Percentiles rank a stretch among this genome's conserved stretches.
Evolutionary conservation across 129 eudicot species (phyloP).

Genomic region (sunflower (Helianthus annuus)): DNA sequence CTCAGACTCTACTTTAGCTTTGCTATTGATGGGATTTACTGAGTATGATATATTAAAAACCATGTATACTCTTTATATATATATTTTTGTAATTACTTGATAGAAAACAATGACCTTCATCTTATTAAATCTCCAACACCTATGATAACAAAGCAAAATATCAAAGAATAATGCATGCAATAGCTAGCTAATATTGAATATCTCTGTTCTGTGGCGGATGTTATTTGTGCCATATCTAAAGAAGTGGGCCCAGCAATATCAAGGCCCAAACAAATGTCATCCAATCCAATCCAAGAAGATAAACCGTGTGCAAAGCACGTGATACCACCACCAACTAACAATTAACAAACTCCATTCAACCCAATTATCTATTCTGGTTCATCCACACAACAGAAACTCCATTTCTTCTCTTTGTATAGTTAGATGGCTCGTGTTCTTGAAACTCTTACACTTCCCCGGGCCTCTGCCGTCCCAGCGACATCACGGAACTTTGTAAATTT

Average conservation of each 20-base stretch:
- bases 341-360: not conserved
- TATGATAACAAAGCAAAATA: no score
- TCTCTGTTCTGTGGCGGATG: constrained; percentile 1
- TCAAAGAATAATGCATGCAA: not conserved
- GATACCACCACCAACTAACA: constrained; percentile 2
- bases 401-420: not conserved
- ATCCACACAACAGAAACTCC: constrained; percentile 14
- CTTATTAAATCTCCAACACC: no score
- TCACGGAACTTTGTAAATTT: constrained; percentile 35
- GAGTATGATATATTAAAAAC: no score
- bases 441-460: constrained; percentile 58
- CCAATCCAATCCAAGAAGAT: constrained; percentile 17
- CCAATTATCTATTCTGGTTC: not conserved
- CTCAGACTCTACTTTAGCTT: no score
- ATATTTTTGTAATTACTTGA: no score
- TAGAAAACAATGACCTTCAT: no score
- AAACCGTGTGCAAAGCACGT: constrained; percentile 9
- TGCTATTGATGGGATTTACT: no score
- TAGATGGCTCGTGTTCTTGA: constrained; percentile 65
- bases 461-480: constrained; percentile 33
- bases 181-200: not conserved
- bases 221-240: not conserved
- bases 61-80: no score
- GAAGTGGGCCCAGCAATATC: constrained; percentile 21
- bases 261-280: constrained; percentile 19